Conservation (phyloP, 768 basidiomycete genomes). For the Xerocomus potaroensis region DNA sequence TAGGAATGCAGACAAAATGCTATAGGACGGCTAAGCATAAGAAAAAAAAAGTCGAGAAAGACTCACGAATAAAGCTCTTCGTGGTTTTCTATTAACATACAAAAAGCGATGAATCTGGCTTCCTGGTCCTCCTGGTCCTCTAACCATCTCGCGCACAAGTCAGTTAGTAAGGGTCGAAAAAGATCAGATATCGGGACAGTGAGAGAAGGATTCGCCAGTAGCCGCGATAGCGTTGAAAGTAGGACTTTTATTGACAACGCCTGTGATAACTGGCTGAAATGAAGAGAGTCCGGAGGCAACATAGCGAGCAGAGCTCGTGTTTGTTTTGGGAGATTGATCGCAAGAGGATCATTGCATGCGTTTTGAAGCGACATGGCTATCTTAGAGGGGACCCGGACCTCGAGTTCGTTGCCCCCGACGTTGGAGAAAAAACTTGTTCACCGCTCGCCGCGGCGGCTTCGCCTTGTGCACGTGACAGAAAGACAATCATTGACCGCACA, state of each 20-base stretch:
- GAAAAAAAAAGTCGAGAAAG: background rate
- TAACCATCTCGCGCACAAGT: constrained; percentile 82
- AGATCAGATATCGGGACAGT: constrained; percentile 57
- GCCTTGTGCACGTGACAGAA: constrained; percentile 21
- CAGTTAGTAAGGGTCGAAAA: constrained; percentile 75
- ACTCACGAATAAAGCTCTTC: constrained; percentile 71
- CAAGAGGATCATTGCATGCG: constrained; percentile 49
- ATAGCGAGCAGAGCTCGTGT: constrained; percentile 42
- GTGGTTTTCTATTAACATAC: constrained; percentile 60
- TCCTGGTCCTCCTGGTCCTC: constrained; percentile 45
- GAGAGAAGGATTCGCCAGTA: constrained; percentile 58
- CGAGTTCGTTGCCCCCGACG: no score
- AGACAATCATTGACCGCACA: background rate
- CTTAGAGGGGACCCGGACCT: no score
- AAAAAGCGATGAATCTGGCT: constrained; percentile 56
- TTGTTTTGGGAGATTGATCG: constrained; percentile 55
- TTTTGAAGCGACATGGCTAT: constrained; percentile 10
- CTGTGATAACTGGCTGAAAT: constrained; percentile 36
- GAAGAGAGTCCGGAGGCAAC: constrained; percentile 40
- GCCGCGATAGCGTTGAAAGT: constrained; percentile 51
- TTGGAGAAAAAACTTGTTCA: background rate
- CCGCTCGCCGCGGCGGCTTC: no score
- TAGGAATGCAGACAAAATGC: constrained; percentile 54
- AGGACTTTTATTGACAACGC: constrained; percentile 40
- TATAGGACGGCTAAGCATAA: constrained; percentile 23